These are phyloP conservation scores for Agrocybe chaxingu DNA, from an alignment of 768 basidiomycete species.

Conservation along the genomic window DNA sequence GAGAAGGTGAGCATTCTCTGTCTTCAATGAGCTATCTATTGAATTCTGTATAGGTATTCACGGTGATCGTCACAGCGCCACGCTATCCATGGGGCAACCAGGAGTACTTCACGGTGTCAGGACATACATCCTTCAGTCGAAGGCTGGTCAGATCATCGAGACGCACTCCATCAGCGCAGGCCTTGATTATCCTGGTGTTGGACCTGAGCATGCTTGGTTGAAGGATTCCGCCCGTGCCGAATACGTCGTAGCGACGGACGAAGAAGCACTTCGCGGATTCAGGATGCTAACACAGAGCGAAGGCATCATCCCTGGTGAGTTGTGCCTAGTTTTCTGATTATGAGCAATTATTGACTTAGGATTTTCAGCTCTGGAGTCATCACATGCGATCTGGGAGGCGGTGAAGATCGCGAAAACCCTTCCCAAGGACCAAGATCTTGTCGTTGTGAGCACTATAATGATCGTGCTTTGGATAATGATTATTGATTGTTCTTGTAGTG, in stretches of 20 bases:
- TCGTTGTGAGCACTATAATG: conserved; percentile 61
- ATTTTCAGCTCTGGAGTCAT: conserved; percentile 79
- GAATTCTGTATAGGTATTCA: conserved; percentile 56
- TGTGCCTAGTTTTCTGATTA: neutral
- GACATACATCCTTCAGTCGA: conserved; percentile 90
- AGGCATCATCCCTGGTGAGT: conserved; percentile 92
- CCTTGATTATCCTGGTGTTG: conserved; percentile 95
- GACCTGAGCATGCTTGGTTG: conserved; percentile 97
- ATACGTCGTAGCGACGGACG: conserved; percentile 91
- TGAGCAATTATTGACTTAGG: neutral
- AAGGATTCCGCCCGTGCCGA: conserved; percentile 94
- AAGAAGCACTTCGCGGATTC: conserved; percentile 91
- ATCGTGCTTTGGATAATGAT: neutral
- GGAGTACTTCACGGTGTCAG: conserved; percentile 96
- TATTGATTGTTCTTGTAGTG: conserved; percentile 48
- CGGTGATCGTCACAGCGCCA: conserved; percentile 88
- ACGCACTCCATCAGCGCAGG: conserved; percentile 98
- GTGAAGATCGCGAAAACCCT: conserved; percentile 81
- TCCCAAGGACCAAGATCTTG: conserved; percentile 81
- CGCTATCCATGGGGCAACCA: conserved; percentile 84
- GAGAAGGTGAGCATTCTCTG: conserved; percentile 66
- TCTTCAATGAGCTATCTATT: conserved; percentile 3
- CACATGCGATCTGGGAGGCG: conserved; percentile 95
- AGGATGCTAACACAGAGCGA: conserved; percentile 87
- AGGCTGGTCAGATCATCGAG: conserved; percentile 90